Base-by-base conservation (phyloP, 1,284 basidiomycete genomes). In the Mycena sp. region DNA sequence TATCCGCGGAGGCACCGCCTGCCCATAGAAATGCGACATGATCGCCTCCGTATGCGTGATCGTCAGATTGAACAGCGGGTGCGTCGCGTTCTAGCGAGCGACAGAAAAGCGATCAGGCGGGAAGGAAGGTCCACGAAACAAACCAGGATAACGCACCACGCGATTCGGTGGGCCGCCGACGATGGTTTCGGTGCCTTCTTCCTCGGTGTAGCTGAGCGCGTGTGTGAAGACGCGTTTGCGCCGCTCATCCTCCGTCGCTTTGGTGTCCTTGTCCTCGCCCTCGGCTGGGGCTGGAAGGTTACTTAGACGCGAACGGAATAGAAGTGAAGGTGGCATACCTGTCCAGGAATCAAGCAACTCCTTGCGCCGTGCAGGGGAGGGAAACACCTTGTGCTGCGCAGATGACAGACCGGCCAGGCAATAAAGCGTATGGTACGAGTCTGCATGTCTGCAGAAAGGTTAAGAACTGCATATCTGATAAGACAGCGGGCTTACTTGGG, bases 341-440 rank as follows among this genome's bases (percentile, higher is more conserved):
- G 71, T 72, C 88, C 88, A 91, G 6, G 74, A 74, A 2, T 70
- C 72, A 5, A 74, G 69, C 2, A 91, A 69, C 66, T 82, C 78
- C 14, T 73, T 74, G 28, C 81, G 80, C 28, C 83, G 76, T 0
- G 76, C 64, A 0, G 77, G 71, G 0, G 87, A 85, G 3, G 87
- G 87, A 21, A 77, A 77, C 9, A 95, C 82, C 43, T 81, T 84
- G 69, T 97, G 94, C 73, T 98, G 96, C 0, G 96, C 93, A 0
- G 88, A 81, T 0, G 95, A 92, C n/a, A 97, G 82, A 9, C 96
- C 96, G 7, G 94, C 86, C 4, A 98, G 85, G 72, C 94, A 95
- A 76, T 96, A 98, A 48, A 94, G 80, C 0, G 96, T 97, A 72
- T 98, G 96, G 74, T 98, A 98, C 32, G 92, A 84, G 74, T 98